Base-by-base conservation (phyloP, 164 flowering plant genomes). In the Vitis cinerea region DNA sequence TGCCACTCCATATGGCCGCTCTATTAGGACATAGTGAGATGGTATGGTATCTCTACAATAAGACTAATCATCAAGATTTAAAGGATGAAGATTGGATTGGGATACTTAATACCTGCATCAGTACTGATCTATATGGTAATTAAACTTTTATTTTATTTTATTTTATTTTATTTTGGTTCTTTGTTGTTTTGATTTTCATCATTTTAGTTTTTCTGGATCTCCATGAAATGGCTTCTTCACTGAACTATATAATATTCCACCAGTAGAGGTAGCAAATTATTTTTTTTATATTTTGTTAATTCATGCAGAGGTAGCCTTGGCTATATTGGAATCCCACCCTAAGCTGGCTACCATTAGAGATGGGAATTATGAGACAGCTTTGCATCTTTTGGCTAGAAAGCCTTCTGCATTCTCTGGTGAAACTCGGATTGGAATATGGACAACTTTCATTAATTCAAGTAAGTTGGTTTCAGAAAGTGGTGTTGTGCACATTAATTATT, bases 1-100 rank as follows among this genome's bases (percentile, higher is more conserved):
- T 55, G 1, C 82, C 82, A 2, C 71, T 79, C 2, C 30, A 55
- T 12, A 68, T 76, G 59, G 79, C 79, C 8, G 67, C 77, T 27
- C 17, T 71, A 17, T 61, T 70, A 9, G 82, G 82, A 0, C 73
- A 76, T 19, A 37, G 59, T 8, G 75, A 80, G 1, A 80, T 80
- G 83, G 76, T 69, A 0, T 15, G 53, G 51, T 77, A 71, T 52
- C 78, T 80, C n/a, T 61, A 53, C 8, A 1, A 37, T 8, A 55
- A 10, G 6, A 59, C 75, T 23, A 23, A 23, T 23, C 1, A 23
- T 23, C 27, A 23, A 23, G 27, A 23, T 23, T 23, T 23, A 23
- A 23, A 65, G 4, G 72, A 66, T 10, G 30, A 44, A 11, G 82
- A 79, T 49, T 30, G 60, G 4, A 19, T 70, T 70, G 44, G 37